Evolutionary conservation across 106 monocot species (phyloP), one percentile per base, ranked within the genome.

Genomic region (Vanilla planifolia): DNA sequence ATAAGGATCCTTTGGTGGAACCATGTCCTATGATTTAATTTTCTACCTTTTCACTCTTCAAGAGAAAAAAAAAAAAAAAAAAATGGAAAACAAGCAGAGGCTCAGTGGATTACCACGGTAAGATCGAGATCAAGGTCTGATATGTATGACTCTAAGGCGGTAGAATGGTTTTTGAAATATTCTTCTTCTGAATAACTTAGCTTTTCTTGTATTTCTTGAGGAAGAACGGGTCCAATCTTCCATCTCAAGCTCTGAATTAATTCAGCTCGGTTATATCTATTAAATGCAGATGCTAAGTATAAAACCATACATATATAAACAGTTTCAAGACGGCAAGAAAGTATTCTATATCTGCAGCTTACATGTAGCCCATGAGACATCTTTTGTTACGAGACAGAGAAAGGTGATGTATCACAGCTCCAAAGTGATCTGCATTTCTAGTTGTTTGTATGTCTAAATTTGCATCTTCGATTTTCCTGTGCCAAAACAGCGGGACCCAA

Each of bases 1-100:
- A 42, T 96, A 96, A 35, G 95, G 95, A 74, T 95, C 94, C 77
- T 95, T 95, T 8, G 95, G 95, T 43, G 95, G 95, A 61, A 95
- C 70, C 86, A 95, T 87, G 43, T 95, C 95, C 95, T 95, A 16
- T 2, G 46, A 55, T 27, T 28, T 41, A 48, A 14, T 34, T 46
- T 33, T 21, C 23, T n/a, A 36, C 4, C 60, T 23, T 14, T 35
- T 47, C 25, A 37, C 10, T 6, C 56, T 24, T 5, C 29, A 52
- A 9, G 22, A 25, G 16, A 51, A 40, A n/a, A 8, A 4, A 39
- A 61, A 16, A 26, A 2, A 27, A 13, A 50, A 43, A 10, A 51
- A 25, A 7, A 20, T 17, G n/a, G 42, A 6, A 24, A 16, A 46
- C 48, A 28, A 11, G 30, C 8, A 56, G 45, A 8, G 22, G 27